A percentile compares a stretch with the other conserved stretches of the same genome.
phyloP scores from a whole-genome alignment of 768 basidiomycete genomes.

The Termitomyces sp. region DNA sequence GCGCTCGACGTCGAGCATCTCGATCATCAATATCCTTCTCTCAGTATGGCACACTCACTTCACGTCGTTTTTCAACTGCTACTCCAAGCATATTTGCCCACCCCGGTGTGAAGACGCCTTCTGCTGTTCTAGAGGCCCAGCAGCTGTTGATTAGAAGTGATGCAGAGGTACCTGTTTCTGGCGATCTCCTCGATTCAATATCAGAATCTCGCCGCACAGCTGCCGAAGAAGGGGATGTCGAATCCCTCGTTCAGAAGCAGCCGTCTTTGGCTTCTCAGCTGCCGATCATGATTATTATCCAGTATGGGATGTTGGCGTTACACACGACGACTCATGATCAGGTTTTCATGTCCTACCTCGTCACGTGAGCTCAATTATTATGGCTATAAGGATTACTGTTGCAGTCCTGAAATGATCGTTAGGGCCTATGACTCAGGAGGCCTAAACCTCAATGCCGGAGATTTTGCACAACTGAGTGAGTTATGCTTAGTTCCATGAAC shows the following conservation, averaged over 20 bases:
- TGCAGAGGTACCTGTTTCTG: conserved; percentile 19
- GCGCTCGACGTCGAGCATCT: conserved; percentile 29
- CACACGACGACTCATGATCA: conserved; percentile 91
- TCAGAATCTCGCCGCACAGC: conserved; percentile 37
- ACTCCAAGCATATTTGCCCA: conserved; percentile 82
- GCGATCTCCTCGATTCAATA: conserved; percentile 47
- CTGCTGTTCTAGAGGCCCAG: conserved; percentile 72
- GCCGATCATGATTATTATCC: conserved; percentile 80
- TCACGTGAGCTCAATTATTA: conserved; percentile 52
- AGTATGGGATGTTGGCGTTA: conserved; percentile 86
- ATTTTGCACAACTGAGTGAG: conserved; percentile 88
- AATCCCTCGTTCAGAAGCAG: conserved; percentile 45
- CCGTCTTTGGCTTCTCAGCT: conserved; percentile 69
- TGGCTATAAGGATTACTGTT: neutral
- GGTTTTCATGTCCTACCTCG: conserved; percentile 86
- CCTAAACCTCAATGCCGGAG: conserved; percentile 81
- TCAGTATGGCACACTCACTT: conserved; percentile 29
- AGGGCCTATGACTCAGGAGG: conserved; percentile 87
- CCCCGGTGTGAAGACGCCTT: conserved; percentile 73
- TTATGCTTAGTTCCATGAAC: conserved; percentile 2
- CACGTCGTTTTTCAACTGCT: conserved; percentile 51
- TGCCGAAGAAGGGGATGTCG: conserved; percentile 24
- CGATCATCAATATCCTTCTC: conserved; percentile 30
- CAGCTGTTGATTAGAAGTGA: conserved; percentile 46
- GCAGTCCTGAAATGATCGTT: conserved; percentile 7